Conservation (phyloP, 768 basidiomycete genomes). For the Hypholoma sublateritium region DNA sequence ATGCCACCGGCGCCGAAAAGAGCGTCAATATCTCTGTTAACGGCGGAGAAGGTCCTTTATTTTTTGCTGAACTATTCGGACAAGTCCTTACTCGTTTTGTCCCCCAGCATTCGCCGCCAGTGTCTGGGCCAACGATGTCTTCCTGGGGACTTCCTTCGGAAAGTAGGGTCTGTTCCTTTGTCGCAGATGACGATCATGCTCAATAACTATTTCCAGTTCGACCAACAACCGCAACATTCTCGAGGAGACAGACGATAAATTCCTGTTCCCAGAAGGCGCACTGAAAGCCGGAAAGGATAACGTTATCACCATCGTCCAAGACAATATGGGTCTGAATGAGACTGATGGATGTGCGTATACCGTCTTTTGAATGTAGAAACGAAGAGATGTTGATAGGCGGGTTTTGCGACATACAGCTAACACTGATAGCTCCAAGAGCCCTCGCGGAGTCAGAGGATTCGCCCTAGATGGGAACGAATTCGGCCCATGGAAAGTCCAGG, state of each 20-base stretch:
- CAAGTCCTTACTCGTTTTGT: background rate
- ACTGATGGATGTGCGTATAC: slow-evolving; percentile 41
- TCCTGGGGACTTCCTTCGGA: slow-evolving; percentile 72
- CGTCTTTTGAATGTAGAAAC: background rate
- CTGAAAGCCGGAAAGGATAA: slow-evolving; percentile 58
- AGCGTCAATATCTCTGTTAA: slow-evolving; percentile 77
- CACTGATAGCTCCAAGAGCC: slow-evolving; percentile 62
- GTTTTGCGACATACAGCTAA: slow-evolving; percentile 24
- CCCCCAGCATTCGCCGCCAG: slow-evolving; percentile 74
- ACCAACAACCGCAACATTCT: slow-evolving; percentile 61
- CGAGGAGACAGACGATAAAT: slow-evolving; percentile 69
- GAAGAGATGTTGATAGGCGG: background rate
- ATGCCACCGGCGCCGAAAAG: slow-evolving; percentile 54
- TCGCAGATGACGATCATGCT: background rate
- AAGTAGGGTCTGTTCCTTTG: slow-evolving; percentile 44
- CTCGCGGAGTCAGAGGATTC: slow-evolving; percentile 80
- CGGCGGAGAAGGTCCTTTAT: slow-evolving; percentile 63
- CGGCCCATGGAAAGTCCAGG: slow-evolving; percentile 69
- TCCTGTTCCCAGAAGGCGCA: slow-evolving; percentile 58
- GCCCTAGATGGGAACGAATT: slow-evolving; percentile 61
- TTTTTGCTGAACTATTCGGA: background rate
- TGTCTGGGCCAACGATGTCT: slow-evolving; percentile 75
- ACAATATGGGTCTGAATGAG: slow-evolving; percentile 80
- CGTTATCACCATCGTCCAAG: slow-evolving; percentile 79
- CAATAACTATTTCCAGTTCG: slow-evolving; percentile 40